Base-by-base conservation (phyloP, 2,329 filamentous ascomycete genomes). In the Colletotrichum cuscutae region DNA sequence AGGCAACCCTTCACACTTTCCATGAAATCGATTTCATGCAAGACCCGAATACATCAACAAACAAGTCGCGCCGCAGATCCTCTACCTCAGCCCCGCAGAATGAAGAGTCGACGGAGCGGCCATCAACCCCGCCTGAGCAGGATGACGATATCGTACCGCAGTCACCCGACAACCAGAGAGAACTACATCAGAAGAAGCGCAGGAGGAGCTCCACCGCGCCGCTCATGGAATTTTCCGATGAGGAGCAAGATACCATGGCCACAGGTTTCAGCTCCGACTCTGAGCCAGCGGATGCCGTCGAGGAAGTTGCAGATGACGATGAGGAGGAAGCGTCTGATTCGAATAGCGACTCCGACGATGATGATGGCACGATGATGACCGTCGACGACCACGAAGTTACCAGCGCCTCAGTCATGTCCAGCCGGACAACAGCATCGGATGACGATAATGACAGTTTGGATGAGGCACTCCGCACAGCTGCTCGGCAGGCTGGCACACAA, bases 1-100 rank as follows among this genome's bases (percentile, higher is more conserved):
- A 99, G 83, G 97, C 97, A 13, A 99, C 97, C 4, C 88, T 99
- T 46, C 97, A 99, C 81, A 99, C 97, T 0, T 98, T 97, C 88
- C 95, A 98, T 79, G 95, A 97, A 68, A 90, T 98, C 57, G 96
- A 98, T 79, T 93, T 95, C 75, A 89, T 91, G 80, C 95, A 95
- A 79, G 95, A 98, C 80, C 94, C 94, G 24, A 97, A 95, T 1
- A 93, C 92, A 8, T 93, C 93, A 0, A 93, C 92, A 1, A 94
- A 96, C 75, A 91, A 92, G 12, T 94, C 93, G 13, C 87, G 94
- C 76, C 89, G 94, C 74, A 90, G 92, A 65, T 97, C 95, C 4
- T 90, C 89, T 15, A 80, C 89, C 35, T 85, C 80, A 1, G 79
- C 79, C 2, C 79, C 35, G 42, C 53, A 57, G 13, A 65, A 62